Base-by-base conservation (phyloP, 257 asterid species). In the Nicotiana knightiana region DNA sequence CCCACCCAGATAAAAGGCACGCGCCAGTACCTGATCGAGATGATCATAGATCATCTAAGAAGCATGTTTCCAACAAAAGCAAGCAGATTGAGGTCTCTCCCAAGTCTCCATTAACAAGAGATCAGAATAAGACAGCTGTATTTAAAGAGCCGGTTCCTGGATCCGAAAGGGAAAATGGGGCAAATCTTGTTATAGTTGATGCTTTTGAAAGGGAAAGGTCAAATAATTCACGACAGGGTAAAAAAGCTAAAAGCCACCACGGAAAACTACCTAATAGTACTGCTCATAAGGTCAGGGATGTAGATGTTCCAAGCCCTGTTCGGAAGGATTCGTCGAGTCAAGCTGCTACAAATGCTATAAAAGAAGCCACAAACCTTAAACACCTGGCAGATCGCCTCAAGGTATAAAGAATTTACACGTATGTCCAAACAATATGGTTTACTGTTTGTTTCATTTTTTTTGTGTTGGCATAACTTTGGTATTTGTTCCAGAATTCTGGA, bases 341-440 rank as follows among this genome's bases (percentile, higher is more conserved):
- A 82, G 92, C 97, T 85, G 98, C 93, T 87, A 88, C 90, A 58
- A 93, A 83, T 89, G 97, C 97, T 83, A 77, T 97, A 76, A 97
- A 93, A 91, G 99, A 97, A 87, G 99, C 98, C 2, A 97, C 88
- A 89, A 95, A 95, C 90, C 95, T 97, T 58, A 97, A 97, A 88
- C 99, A 94, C 86, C 81, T 90, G 86, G 98, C 99, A 57, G 99
- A 97, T 86, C 98, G 99, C 61, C 87, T 91, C 61, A 94, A 92
- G 99, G 99, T 97, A 26, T 30, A 33, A 59, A 66, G 13, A 81
- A 48, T 81, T 66, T 32, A 28, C 64, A 80, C 77, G 65, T 55
- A 6, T 4, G 37, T 67, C 67, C 67, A 51, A 75, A 75, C 26
- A 28, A n/a, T 30, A 81, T 73, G 21, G 43, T 75, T 53, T 28